Base-by-base conservation (phyloP, 805 yeast genomes). In the Saturnispora diversa region DNA sequence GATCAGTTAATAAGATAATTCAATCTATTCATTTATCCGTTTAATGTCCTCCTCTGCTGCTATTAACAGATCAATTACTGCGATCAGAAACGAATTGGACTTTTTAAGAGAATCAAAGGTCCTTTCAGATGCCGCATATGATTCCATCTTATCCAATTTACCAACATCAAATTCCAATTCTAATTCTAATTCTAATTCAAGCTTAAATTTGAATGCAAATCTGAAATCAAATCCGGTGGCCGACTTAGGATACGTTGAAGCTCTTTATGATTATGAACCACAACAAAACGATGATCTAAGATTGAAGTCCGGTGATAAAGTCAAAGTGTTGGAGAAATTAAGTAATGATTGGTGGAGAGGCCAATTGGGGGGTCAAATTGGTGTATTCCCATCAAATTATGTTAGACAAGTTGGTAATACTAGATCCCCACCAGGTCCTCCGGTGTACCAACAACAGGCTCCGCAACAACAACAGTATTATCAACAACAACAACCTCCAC, bases 331-430 rank as follows among this genome's bases (percentile, higher is more conserved):
- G 5, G 94, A 87, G 55, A 83, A 76, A 52, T 68, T 81, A 35
- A 83, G 90, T 16, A 70, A 73, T 28, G 90, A 87, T 55, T 90
- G 98, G 98, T 87, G 92, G 84, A 81, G 75, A 55, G 98, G 98
- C 35, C 63, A 65, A 13, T 57, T 69, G 32, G 70, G 74, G 44
- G 73, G 75, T 5, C 58, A 60, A 24, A 70, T 72, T 6, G 98
- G 97, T 31, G 79, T 88, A 55, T 88, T 92, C 65, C 98, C 98
- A 7, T 66, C 90, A 1, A 85, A 85, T 58, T 90, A 92, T 55
- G 95, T 87, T 37, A 70, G 69, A 30, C 54, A 70, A 4, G 25
- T 51, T 20, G 54, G 53, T 12, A 45, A 11, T 11, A 13, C 12
- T 28, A 29, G 23, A 24, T 10, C 24, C 26, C 21, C 20, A 6